Percentiles rank a stretch among this genome's conserved stretches.
Evolutionary conservation across 2,329 filamentous ascomycete species (phyloP).

Genomic region (Myotisia sp.): DNA sequence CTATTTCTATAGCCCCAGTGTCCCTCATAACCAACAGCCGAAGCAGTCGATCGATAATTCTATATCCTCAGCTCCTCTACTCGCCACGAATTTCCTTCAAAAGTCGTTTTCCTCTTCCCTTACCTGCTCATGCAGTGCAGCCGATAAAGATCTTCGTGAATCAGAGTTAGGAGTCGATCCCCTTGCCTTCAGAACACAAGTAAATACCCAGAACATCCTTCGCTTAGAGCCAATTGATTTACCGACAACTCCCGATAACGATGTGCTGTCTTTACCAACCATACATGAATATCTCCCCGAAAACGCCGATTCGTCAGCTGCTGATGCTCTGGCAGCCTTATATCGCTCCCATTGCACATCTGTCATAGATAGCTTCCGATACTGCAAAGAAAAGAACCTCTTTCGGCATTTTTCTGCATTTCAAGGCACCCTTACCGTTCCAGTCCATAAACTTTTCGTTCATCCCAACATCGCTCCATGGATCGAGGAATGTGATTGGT

Average conservation of each 20-base stretch:
- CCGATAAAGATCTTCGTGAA: slow-evolving; percentile 1
- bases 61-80: too few species aligned
- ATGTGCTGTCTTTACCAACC: slow-evolving; percentile 65
- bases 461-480: slow-evolving; percentile 70
- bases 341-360: slow-evolving; percentile 94
- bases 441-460: slow-evolving; percentile 81
- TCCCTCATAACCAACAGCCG: background rate
- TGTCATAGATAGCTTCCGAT: slow-evolving; percentile 85
- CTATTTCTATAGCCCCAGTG: slow-evolving; percentile 1
- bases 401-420: slow-evolving; percentile 92
- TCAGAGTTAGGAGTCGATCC: slow-evolving; percentile 6
- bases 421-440: slow-evolving; percentile 89
- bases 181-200: slow-evolving; percentile 19
- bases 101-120: too few species aligned
- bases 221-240: slow-evolving; percentile 23
- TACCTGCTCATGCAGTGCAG: background rate
- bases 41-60: background rate
- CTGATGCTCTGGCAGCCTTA: slow-evolving; percentile 68
- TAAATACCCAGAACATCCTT: slow-evolving; percentile 28
- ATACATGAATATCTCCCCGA: slow-evolving; percentile 68
- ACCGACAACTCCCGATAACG: slow-evolving; percentile 41
- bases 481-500: slow-evolving; percentile 91
- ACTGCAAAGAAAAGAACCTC: slow-evolving; percentile 92
- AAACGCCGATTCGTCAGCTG: slow-evolving; percentile 74
- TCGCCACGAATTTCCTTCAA: too few species aligned